These are phyloP conservation scores for Alternaria burnsii DNA, from an alignment of 2,329 filamentous ascomycete species.

Conservation along the genomic window DNA sequence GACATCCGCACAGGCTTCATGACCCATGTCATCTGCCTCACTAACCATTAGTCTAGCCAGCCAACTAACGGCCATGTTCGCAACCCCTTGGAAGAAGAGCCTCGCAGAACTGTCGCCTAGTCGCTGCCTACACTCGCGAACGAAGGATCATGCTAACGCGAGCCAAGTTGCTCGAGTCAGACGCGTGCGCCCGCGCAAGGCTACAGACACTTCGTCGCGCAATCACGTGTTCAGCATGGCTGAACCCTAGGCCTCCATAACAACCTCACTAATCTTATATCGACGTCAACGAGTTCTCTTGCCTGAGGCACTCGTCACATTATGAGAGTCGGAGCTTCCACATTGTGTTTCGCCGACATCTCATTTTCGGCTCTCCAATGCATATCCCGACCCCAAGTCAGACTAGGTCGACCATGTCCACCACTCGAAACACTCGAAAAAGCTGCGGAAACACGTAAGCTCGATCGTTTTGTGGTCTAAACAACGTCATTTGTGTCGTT, in stretches of 20 bases:
- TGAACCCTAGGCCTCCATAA: not conserved
- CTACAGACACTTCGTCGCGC: conserved; percentile 5
- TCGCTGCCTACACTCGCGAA: conserved; percentile 2
- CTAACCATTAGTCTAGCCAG: conserved; percentile 5
- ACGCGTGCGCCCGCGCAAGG: conserved; percentile 14
- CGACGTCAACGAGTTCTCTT: conserved; percentile 13
- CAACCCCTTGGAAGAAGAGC: conserved; percentile 2
- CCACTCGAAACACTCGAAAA: conserved; percentile 29
- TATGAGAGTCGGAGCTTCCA: conserved; percentile 28
- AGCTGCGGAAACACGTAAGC: conserved; percentile 37
- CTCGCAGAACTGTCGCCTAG: not conserved
- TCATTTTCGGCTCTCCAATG: conserved; percentile 43
- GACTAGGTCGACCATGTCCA: conserved; percentile 18
- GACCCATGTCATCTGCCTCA: conserved; percentile 9
- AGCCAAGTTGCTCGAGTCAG: conserved; percentile 2
- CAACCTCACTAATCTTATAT: not conserved
- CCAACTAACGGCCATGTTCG: conserved; percentile 10
- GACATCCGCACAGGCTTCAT: conserved; percentile 4
- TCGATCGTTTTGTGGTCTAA: conserved; percentile 16
- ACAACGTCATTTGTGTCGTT: conserved; percentile 26
- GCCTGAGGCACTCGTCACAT: conserved; percentile 3
- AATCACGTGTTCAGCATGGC: conserved; percentile 12
- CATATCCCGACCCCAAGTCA: conserved; percentile 20
- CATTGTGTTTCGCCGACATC: conserved; percentile 37
- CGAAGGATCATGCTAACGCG: conserved; percentile 3